A percentile compares a stretch with the other conserved stretches of the same genome.
Evolutionary conservation across 169 alveolate species (phyloP).

Genomic region (Amoebophrya sp.): DNA sequence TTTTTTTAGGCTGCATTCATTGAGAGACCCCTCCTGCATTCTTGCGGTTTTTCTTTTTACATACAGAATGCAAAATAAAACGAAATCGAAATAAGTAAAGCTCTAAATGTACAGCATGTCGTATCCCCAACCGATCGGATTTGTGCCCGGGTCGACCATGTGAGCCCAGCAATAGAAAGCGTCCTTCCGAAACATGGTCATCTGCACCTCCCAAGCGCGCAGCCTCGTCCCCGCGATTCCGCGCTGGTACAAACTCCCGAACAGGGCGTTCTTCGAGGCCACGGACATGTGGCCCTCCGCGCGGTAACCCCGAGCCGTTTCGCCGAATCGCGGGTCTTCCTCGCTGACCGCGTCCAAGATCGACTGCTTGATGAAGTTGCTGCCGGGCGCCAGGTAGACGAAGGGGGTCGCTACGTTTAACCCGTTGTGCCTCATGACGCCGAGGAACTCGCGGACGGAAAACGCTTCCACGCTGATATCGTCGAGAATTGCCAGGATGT

Average conservation of each 20-base stretch:
- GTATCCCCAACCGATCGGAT: conserved; percentile 7
- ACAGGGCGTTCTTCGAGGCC: neutral
- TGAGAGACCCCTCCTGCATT: too few species aligned
- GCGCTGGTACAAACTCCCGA: neutral
- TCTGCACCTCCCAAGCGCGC: conserved; percentile 18
- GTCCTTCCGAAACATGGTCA: neutral
- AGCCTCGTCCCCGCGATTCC: conserved; percentile 4
- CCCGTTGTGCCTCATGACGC: neutral
- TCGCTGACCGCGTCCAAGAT: neutral
- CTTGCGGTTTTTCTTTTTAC: too few species aligned
- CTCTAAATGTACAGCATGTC: conserved; percentile 8
- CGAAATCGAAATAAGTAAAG: too few species aligned
- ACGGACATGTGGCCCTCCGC: neutral
- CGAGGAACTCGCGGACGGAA: neutral
- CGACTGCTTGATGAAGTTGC: conserved; percentile 6
- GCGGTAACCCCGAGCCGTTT: neutral
- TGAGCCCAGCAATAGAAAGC: neutral
- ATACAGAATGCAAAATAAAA: too few species aligned
- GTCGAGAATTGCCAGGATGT: neutral
- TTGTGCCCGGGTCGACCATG: neutral
- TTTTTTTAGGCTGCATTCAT: too few species aligned
- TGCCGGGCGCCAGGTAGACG: neutral
- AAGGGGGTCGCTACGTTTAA: neutral
- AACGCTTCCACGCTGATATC: neutral
- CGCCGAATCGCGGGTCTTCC: neutral